Percentiles rank a stretch among this genome's conserved stretches.
Evolutionary conservation across 441 rosid species (phyloP).

Genomic region (Sinapis alba): DNA sequence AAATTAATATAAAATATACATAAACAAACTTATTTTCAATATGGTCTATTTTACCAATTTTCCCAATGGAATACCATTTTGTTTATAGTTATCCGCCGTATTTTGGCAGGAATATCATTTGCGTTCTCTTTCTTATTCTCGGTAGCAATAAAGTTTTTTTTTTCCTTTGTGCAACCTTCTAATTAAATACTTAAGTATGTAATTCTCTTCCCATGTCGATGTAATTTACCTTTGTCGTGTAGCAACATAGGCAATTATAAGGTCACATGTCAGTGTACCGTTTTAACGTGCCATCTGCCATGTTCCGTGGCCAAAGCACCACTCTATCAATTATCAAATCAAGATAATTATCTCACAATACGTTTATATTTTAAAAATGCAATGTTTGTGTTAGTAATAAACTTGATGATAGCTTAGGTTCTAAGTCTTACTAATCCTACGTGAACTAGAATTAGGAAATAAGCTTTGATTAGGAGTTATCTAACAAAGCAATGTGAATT

Average conservation of each 20-base stretch:
- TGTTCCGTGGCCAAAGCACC: conserved; percentile 33
- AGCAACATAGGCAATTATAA: conserved; percentile 22
- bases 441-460: too few species aligned
- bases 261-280: conserved; percentile 37
- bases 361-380: neutral
- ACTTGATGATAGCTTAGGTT: too few species aligned
- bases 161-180: neutral
- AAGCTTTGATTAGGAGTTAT: too few species aligned
- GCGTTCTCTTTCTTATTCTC: neutral
- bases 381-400: too few species aligned
- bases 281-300: conserved; percentile 35
- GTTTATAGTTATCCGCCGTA: neutral
- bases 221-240: conserved; percentile 27
- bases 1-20: too few species aligned
- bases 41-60: too few species aligned
- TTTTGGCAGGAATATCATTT: neutral
- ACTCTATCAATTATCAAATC: conserved; percentile 15
- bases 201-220: neutral
- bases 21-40: too few species aligned
- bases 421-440: too few species aligned
- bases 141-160: neutral
- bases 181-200: neutral
- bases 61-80: neutral
- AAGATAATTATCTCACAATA: neutral
- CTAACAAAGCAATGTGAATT: too few species aligned